Evolutionary conservation across 148 eudicot species (phyloP), one percentile per base, ranked within the genome.

Genomic region (Chenopodium suecicum): DNA sequence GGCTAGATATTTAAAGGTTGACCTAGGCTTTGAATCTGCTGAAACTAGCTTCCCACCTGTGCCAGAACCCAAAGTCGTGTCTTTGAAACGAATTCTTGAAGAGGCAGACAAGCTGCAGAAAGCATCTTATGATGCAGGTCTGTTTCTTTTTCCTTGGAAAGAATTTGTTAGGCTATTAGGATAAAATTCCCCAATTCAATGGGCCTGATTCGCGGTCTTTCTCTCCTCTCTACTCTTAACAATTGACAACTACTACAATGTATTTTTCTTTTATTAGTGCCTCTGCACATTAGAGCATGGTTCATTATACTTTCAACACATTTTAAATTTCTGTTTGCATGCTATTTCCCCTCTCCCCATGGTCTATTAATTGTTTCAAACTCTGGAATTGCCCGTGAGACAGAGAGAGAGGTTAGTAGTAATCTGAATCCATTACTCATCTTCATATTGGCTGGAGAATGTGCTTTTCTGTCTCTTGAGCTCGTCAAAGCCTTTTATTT

Each of bases 1-100:
- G 20, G 88, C 93, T 4, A 88, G 71, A 56, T 93, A 90, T 82
- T 44, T 91, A 78, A 82, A 89, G 79, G 79, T 64, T 25, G 87
- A 91, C 74, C 82, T 90, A 20, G 89, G 83, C 44, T 73, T 76
- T 19, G 83, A 74, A 50, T 79, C 78, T 1, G 85, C 80, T 78
- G 75, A 70, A 73, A 47, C 77, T 11, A 81, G 32, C 44, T 77
- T 37, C 19, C 52, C 78, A 31, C 67, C 78, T 79, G 79, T 79
- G 74, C 84, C 75, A 56, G 72, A 58, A 52, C 82, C 84, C 79
- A 84, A 84, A 70, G 76, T 82, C 20, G 68, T 90, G 93, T 90
- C 92, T 22, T 85, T 86, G 17, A 74, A 76, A 41, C 88, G 91
- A 86, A 74, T 90, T 82, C 79, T 90, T 19, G 86, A 85, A 74